Evolutionary conservation across 148 eudicot genomes (phyloP), one percentile per base, ranked within the genome.

Genomic region (Rhododendron simsii): DNA sequence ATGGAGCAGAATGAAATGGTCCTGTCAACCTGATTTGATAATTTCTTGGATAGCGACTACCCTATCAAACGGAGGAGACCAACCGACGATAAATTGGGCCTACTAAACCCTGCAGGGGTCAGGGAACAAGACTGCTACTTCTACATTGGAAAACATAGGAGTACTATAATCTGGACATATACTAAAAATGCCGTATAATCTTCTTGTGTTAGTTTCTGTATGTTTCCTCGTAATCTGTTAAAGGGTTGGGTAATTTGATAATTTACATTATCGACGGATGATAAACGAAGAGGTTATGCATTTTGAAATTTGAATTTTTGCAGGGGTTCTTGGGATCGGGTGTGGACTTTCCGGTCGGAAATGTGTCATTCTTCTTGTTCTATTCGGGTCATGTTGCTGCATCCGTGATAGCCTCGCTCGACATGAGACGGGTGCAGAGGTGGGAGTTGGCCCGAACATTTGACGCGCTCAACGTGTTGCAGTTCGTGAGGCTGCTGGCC

Each of bases 261-360:
- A 65, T 5, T 61, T 61, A 61, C n/a, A 21, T 13, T 35, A 7
- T 6, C 8, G 35, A 71, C 35, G 0, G 44, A 35, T 35, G 10
- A 39, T 16, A 7, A 76, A 16, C 12, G 0, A 10, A 78, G 0
- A 10, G 44, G 51, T 78, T 11, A 44, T 8, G 55, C 51, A 10
- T 20, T 20, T 15, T 41, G 1, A 33, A 44, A 41, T 48, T 28
- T 79, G 10, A 81, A 81, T 5, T 48, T 74, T 20, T 13, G n/a
- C 87, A 98, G 99, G 99, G 90, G 7, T 98, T 95, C 90, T 86
- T 98, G 89, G 98, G 98, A 13, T 98, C 99, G 5, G 99, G 99
- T 0, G 98, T 88, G 5, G 99, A 98, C 88, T 98, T 98, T 55
- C 99, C 99, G 0, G 99, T 98, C 0, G 99, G 99, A 23, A 98